Evolutionary conservation across 805 yeast genomes (phyloP).

Genomic region (Wickerhamomyces queroliae): DNA sequence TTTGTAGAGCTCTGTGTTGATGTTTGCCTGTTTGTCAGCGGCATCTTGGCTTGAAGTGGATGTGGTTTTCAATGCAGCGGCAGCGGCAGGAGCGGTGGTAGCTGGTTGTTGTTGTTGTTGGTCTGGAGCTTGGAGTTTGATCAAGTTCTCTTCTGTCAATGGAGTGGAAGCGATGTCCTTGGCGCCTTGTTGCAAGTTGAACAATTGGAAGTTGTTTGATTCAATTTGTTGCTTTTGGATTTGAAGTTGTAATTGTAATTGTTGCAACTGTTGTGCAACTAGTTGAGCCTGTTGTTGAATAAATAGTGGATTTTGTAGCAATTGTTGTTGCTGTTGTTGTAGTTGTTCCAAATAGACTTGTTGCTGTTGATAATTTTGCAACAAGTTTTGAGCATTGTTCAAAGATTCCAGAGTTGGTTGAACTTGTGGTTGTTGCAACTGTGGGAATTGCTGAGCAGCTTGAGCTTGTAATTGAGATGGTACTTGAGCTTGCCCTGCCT

Average conservation of each 20-base stretch:
- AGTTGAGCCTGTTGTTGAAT: constrained; percentile 20
- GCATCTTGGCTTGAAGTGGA: neutral
- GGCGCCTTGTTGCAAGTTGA: constrained; percentile 9
- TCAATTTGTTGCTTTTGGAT: constrained; percentile 25
- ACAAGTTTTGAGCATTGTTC: constrained; percentile 10
- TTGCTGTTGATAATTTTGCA: constrained; percentile 17
- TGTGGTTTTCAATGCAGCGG: neutral
- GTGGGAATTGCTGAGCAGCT: no score
- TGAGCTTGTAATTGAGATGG: neutral
- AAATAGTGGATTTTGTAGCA: constrained; percentile 17
- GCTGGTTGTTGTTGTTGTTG: neutral
- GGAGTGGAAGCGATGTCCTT: constrained; percentile 18
- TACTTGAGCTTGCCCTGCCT: neutral
- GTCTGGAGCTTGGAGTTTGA: constrained; percentile 10
- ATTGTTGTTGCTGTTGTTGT: constrained; percentile 15
- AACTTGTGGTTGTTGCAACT: neutral
- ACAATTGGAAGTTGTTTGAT: constrained; percentile 16
- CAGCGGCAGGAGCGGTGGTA: neutral
- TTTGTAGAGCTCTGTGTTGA: constrained; percentile 72
- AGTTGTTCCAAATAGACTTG: constrained; percentile 15
- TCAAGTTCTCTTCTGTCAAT: constrained; percentile 19
- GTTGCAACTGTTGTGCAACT: constrained; percentile 21
- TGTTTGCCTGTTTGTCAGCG: constrained; percentile 8
- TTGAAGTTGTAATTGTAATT: constrained; percentile 21
- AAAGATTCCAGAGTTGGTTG: neutral